Conservation (phyloP, 768 basidiomycete genomes). For the Tricholoma sp. region DNA sequence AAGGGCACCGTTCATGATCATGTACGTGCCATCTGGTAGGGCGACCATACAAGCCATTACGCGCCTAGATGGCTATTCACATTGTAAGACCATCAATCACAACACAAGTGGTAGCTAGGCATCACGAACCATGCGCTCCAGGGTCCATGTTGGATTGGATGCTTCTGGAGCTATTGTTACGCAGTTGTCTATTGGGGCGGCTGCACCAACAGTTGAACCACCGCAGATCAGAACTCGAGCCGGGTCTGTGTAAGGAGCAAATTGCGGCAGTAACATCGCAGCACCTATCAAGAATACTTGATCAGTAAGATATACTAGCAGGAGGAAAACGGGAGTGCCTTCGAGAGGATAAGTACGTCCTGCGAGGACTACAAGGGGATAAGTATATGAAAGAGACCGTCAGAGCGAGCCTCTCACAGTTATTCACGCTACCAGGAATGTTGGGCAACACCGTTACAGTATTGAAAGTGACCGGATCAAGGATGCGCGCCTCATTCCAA, state of each 20-base stretch:
- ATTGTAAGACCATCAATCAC: not conserved
- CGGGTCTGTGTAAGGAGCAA: conserved; percentile 70
- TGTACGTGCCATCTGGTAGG: conserved; percentile 68
- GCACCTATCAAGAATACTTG: conserved; percentile 30
- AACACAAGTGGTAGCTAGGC: not conserved
- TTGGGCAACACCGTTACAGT: conserved; percentile 61
- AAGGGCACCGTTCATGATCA: conserved; percentile 72
- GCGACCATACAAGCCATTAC: conserved; percentile 75
- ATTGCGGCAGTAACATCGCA: conserved; percentile 62
- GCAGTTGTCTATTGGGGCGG: conserved; percentile 60
- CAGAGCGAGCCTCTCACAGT: conserved; percentile 34
- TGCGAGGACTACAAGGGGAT: conserved; percentile 39
- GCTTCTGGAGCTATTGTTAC: conserved; percentile 64
- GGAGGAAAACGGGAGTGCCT: conserved; percentile 22
- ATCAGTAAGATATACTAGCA: not conserved
- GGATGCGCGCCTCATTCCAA: conserved; percentile 76
- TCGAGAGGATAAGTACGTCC: conserved; percentile 78
- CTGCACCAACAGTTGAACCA: conserved; percentile 60
- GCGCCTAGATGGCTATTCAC: conserved; percentile 54
- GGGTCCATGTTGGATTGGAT: conserved; percentile 53
- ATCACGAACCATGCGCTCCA: conserved; percentile 72
- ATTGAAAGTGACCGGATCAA: conserved; percentile 60
- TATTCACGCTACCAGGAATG: conserved; percentile 68
- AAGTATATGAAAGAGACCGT: not conserved
- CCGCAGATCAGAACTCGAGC: conserved; percentile 70